These are phyloP conservation scores for Neurospora sp. DNA, from an alignment of 495 filamentous ascomycete genomes.

Conservation along the genomic window DNA sequence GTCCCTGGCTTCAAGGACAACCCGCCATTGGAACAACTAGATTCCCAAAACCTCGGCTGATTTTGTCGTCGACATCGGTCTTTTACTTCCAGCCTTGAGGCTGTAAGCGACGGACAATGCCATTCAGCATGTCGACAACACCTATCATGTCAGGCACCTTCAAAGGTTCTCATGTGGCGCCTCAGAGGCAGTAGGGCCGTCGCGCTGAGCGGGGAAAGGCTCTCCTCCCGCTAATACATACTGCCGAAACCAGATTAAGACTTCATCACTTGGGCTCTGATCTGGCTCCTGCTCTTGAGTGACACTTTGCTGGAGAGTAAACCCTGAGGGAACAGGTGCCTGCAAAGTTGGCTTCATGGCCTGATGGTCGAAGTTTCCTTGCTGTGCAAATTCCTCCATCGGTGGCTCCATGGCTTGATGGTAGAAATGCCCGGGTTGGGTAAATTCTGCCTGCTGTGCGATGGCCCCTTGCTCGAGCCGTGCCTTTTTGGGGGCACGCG, in stretches of 20 bases:
- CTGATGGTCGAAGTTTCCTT: no score
- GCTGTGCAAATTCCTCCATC: no score
- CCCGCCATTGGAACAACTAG: not conserved
- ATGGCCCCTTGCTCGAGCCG: not conserved
- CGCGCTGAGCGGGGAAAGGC: not conserved
- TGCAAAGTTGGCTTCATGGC: not conserved
- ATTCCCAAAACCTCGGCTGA: rapidly evolving
- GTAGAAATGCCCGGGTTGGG: not conserved
- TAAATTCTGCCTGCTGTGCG: not conserved
- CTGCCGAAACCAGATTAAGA: not conserved
- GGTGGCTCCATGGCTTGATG: not conserved
- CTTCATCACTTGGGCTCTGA: not conserved
- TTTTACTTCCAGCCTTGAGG: not conserved
- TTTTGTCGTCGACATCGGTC: not conserved
- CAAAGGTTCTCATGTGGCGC: not conserved
- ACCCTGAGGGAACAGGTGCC: not conserved
- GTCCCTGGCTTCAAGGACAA: no score
- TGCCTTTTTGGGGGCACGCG: no score
- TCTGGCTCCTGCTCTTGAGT: not conserved
- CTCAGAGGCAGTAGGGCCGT: not conserved
- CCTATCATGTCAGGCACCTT: not conserved
- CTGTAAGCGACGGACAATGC: not conserved
- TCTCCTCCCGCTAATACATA: not conserved
- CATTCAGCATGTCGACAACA: not conserved
- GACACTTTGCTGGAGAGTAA: not conserved